Evolutionary conservation across 2,329 filamentous ascomycete genomes (phyloP), one percentile per base, ranked within the genome.

Genomic region (Chalaropsis thielavioides): DNA sequence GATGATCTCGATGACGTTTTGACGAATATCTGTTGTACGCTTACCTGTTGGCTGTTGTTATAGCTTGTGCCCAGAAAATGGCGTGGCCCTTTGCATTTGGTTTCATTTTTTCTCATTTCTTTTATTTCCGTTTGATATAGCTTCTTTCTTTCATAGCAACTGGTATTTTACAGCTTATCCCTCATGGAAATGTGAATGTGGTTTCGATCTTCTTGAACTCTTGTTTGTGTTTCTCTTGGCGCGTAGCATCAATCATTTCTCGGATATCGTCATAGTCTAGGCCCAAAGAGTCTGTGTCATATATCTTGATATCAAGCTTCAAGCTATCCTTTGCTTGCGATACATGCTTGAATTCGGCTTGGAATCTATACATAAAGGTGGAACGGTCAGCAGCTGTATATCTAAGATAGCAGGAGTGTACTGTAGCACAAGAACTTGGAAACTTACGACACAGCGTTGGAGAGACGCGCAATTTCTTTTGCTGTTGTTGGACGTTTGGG

Each of bases 381-480:
- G 19, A 51, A 22, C 10, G 2, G 54, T 58, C 38, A 58, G 54
- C 35, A 38, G 5, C 35, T 38, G 35, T 31, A 31, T 2, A 31
- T 6, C 31, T 38, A 3, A 3, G 11, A n/a, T 38, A 4, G 2
- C 22, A n/a, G 13, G n/a, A 31, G 31, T 17, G 3, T 17, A 35
- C 15, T 1, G 27, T 1, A 51, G 22, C 22, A 38, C 7, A n/a
- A 5, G 5, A n/a, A 4, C 54, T n/a, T 58, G 7, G 3, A 38
- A 7, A 72, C 77, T 72, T 69, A 81, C 80, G 70, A 75, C 60
- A 82, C 70, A 17, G 69, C 70, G 4, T 72, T 71, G 15, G 68
- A 68, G 2, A 58, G 31, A n/a, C 17, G 10, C 3, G 27, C 6
- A 35, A 81, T 68, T 19, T 74, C 71, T 0, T 72, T 69, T n/a